Base-by-base conservation (phyloP, 352 stramenopile species). In the Hyaloperonospora brassicae region DNA sequence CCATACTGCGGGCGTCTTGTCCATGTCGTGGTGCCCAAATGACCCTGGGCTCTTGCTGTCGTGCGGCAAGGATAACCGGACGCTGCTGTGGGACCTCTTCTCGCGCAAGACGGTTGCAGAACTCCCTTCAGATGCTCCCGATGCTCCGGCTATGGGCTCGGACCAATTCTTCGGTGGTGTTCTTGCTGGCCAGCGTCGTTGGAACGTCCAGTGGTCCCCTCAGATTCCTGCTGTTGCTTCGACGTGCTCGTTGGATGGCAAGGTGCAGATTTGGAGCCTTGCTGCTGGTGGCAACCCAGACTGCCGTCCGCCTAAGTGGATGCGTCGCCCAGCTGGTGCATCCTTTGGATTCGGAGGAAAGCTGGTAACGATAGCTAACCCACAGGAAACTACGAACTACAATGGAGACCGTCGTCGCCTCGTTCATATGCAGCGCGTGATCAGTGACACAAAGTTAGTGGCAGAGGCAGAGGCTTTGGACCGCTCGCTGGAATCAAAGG, bases 61-160 rank as follows among this genome's bases (percentile, higher is more conserved):
- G 31, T 98, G 89, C 55, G 96, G 79, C 13, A 98, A 98, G 69
- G 97, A 99, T 79, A 99, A 99, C 76, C 77, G 87, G 39, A 99
- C 96, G 17, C 78, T 99, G 17, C 66, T 99, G 6, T 99, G 97
- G 97, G 96, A 99, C 66, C 70, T 99, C 10, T 97, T 93, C 63
- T 93, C 87, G 23, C 75, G 95, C 41, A 84, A 92, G 70, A 84
- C 93, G 17, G 84, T 98, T 47, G 96, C 85, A 41, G 96, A 99
- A 62, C 86, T 99, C 59, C 89, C 93, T 6, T 83, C 79, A 22
- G 73, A 89, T 39, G 50, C 74, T 1, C 61, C 71, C 8, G 62
- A 74, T 13, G 75, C 76, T n/a, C 82, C 82, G 5, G 40, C 71
- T 14, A 86, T 89, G 68, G 79, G 76, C 23, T 90, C 83, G 17